These are phyloP conservation scores for Lichtheimia ramosa DNA, from an alignment of 371 early-diverging fungal genomes.

Conservation along the genomic window DNA sequence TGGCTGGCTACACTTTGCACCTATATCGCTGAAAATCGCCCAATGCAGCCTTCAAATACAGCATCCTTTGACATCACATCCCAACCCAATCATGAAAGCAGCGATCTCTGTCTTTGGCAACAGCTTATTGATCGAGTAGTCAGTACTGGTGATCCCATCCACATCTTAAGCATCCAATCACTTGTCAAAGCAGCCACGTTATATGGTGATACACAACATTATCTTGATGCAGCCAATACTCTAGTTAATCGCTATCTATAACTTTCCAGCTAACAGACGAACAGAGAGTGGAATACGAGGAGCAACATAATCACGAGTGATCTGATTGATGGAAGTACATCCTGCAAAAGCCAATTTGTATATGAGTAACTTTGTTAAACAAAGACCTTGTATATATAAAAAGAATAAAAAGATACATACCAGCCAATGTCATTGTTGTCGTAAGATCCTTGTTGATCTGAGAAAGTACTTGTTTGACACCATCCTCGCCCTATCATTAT, in stretches of 20 bases:
- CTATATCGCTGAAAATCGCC: slow-evolving; percentile 38
- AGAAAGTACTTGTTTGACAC: slow-evolving; percentile 19
- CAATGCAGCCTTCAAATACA: slow-evolving; percentile 4
- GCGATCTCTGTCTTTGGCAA: slow-evolving; percentile 11
- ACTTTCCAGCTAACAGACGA: background rate
- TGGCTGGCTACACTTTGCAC: slow-evolving; percentile 32
- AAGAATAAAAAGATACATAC: slow-evolving; percentile 1
- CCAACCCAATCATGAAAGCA: background rate
- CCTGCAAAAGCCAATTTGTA: slow-evolving; percentile 1
- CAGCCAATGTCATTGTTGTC: slow-evolving; percentile 25
- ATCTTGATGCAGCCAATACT: slow-evolving; percentile 20
- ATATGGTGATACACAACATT: slow-evolving; percentile 1
- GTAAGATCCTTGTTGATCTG: slow-evolving; percentile 18
- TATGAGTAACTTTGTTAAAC: background rate
- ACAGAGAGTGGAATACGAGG: slow-evolving; percentile 6
- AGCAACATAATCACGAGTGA: slow-evolving; percentile 4
- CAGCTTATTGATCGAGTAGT: slow-evolving; percentile 17
- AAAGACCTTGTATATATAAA: background rate
- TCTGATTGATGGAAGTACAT: slow-evolving; percentile 5
- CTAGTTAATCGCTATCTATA: slow-evolving; percentile 11
- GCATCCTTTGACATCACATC: too few species aligned
- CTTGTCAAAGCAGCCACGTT: slow-evolving; percentile 15
- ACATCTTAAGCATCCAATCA: slow-evolving; percentile 21
- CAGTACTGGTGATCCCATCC: slow-evolving; percentile 24
- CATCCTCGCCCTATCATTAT: slow-evolving; percentile 12